Base-by-base conservation (phyloP, 768 basidiomycete species). In the Lepiota subincarnata region DNA sequence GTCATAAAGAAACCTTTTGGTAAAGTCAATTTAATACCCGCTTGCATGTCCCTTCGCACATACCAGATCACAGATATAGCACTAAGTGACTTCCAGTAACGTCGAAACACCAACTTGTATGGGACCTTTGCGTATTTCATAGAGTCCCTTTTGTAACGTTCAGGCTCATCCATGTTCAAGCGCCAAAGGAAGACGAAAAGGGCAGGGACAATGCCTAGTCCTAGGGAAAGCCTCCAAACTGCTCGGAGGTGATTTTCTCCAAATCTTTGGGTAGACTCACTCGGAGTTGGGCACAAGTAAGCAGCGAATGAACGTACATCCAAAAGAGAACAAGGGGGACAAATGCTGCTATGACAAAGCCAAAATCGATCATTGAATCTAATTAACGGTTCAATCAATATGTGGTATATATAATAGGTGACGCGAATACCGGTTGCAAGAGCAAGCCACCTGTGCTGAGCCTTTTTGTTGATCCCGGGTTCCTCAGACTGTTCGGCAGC, bases 401-500 rank as follows among this genome's bases (percentile, higher is more conserved):
- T 8, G 41, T 36, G 38, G 42, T 39, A 11, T 16, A 20, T 19
- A 28, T 31, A 37, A 39, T 50, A 48, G 41, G 53, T n/a, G 7
- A 31, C 55, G 79, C 2, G 3, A 2, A 62, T 68, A 92, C 93
- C 97, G 6, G 94, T 96, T 11, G 94, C 90, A 22, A 92, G 77
- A 4, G 87, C 84, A 62, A 97, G 87, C 82, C 92, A 91, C 48
- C 86, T 72, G 66, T 95, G 87, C 62, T 92, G 94, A 4, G 87
- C 79, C 50, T 83, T 83, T 69, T 89, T 92, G 59, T 68, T 75
- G 60, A 96, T 86, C 6, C 80, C 82, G 7, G 81, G 75, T 66
- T 90, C 88, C 66, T 97, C 95, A 2, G 92, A 89, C 62, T 92
- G 89, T 63, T 97, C 95, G 1, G 90, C 87, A 7, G 87, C 87